Evolutionary conservation across 495 filamentous ascomycete genomes (phyloP).

Genomic region (Chlorociboria aeruginascens): DNA sequence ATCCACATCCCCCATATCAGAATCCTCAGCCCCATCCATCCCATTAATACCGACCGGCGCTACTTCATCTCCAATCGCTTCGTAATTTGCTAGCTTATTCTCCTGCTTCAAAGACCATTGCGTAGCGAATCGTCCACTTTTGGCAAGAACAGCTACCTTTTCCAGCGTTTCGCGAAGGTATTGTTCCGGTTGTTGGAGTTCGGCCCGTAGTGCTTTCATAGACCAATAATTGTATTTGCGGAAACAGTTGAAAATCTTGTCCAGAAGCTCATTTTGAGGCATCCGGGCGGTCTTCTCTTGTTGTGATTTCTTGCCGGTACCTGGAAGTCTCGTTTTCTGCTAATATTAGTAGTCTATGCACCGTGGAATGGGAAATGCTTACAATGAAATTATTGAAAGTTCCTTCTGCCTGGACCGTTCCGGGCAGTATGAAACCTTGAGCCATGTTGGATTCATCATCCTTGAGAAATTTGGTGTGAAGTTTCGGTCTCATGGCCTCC

Average conservation of each 20-base stretch:
- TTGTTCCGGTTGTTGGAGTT: conserved; percentile 73
- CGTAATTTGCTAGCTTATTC: conserved; percentile 45
- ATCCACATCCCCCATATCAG: conserved; percentile 47
- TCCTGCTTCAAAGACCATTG: conserved; percentile 74
- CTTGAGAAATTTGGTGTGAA: conserved; percentile 36
- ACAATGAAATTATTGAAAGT: conserved; percentile 47
- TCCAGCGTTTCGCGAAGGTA: conserved; percentile 80
- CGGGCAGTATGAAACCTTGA: conserved; percentile 31
- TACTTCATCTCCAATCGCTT: conserved; percentile 27
- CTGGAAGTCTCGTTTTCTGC: conserved; percentile 3
- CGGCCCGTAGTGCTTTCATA: conserved; percentile 63
- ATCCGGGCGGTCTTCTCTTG: conserved; percentile 68
- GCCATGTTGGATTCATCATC: conserved; percentile 23
- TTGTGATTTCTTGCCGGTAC: conserved; percentile 1
- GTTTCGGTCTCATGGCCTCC: conserved; percentile 53
- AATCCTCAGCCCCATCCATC: conserved; percentile 30
- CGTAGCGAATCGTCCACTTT: conserved; percentile 68
- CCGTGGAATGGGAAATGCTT: conserved; percentile 19
- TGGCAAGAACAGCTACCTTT: conserved; percentile 68
- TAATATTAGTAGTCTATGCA: background rate
- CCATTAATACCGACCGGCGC: conserved; percentile 38
- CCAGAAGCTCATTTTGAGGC: conserved; percentile 73
- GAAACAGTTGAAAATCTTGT: conserved; percentile 73
- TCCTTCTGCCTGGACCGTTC: conserved; percentile 33
- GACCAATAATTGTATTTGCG: conserved; percentile 77